Conservation (phyloP, 2,329 filamentous ascomycete species). For the Coleophoma cylindrospora region DNA sequence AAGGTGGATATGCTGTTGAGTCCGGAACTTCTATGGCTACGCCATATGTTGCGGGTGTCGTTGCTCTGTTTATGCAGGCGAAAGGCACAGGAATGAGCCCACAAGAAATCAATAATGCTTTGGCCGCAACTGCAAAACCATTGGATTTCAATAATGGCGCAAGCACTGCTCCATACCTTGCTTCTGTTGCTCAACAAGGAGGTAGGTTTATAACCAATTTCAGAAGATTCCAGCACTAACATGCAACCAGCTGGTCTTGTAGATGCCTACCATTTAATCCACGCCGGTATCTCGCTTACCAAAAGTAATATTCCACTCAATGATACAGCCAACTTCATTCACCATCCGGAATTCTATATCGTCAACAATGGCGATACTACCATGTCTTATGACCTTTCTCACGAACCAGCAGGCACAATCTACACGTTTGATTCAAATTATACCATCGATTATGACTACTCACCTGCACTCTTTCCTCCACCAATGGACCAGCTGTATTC, state of each 20-base stretch:
- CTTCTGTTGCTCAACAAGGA: neutral
- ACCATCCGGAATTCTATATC: neutral
- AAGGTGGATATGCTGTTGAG: slow-evolving; percentile 25
- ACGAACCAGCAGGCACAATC: neutral
- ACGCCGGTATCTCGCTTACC: neutral
- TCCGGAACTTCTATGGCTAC: slow-evolving; percentile 29
- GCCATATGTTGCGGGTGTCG: slow-evolving; percentile 19
- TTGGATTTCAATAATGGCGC: neutral
- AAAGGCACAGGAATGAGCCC: neutral
- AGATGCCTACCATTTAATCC: neutral
- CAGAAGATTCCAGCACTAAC: neutral
- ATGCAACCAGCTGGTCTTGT: neutral
- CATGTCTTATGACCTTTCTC: neutral
- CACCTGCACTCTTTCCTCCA: neutral
- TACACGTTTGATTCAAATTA: neutral
- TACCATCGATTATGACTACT: no score
- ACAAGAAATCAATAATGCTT: neutral
- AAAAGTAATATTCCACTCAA: neutral
- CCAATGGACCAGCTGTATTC: neutral
- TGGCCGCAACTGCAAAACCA: neutral
- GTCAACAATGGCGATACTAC: neutral
- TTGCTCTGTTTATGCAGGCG: neutral
- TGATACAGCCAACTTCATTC: neutral
- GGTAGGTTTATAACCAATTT: neutral
- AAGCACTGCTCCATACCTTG: neutral